Conservation (phyloP, 306 rosid species). For the Prunus fruticosa region DNA sequence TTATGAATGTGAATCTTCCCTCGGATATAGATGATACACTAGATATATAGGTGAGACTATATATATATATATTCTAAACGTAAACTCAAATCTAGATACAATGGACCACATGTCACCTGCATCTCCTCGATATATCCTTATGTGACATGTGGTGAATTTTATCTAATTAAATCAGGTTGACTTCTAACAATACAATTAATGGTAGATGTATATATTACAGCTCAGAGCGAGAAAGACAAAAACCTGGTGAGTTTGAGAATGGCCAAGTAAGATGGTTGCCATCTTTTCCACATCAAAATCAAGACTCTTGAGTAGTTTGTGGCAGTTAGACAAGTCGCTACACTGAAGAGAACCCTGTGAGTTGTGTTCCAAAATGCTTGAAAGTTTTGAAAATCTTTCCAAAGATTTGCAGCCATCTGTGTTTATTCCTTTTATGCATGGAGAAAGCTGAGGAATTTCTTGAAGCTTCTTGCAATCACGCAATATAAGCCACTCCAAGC, state of each 20-base stretch:
- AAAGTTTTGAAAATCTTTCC: background rate
- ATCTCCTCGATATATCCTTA: no score
- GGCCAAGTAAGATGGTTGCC: background rate
- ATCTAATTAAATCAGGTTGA: no score
- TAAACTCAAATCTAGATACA: no score
- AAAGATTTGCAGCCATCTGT: background rate
- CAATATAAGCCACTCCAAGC: background rate
- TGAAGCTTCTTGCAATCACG: background rate
- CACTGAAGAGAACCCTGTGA: background rate
- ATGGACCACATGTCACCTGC: no score
- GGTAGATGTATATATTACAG: no score
- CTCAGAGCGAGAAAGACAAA: background rate
- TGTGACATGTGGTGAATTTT: no score
- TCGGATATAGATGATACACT: no score
- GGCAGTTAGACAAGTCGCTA: background rate
- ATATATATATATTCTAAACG: no score
- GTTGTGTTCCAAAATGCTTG: background rate
- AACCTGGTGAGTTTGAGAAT: background rate
- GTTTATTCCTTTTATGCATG: background rate
- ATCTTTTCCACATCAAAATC: conserved; percentile 2
- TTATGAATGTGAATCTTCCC: no score
- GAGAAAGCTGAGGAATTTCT: background rate
- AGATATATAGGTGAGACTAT: no score
- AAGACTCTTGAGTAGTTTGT: conserved; percentile 1
- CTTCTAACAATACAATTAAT: no score